Percentiles rank a stretch among this genome's conserved stretches.
Evolutionary conservation across 202 grass and related monocot species (phyloP).

Genomic region (Eragrostis tef): DNA sequence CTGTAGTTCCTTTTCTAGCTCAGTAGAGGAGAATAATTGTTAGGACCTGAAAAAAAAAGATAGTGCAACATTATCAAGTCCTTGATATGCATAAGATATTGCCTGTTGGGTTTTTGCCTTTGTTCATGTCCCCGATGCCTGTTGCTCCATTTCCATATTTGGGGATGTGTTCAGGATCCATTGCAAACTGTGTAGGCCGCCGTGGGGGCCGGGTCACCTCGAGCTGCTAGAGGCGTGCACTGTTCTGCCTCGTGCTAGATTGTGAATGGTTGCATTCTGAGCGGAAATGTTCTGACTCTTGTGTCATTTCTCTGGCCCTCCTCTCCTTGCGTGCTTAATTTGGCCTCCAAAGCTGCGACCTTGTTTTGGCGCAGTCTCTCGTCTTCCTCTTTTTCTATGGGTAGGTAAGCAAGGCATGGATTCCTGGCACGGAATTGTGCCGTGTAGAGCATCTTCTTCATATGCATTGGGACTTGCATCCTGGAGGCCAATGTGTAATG

Average conservation of each 20-base stretch:
- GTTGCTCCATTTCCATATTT: conserved; percentile 45
- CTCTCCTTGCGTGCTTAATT: conserved; percentile 45
- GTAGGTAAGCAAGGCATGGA: conserved; percentile 41
- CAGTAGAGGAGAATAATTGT: conserved; percentile 41
- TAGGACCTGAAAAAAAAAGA: conserved; percentile 40
- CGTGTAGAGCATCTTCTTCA: conserved; percentile 46
- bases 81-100: conserved; percentile 46
- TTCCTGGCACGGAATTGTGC: conserved; percentile 41
- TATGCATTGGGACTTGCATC: conserved; percentile 64
- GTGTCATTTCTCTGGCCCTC: conserved; percentile 17
- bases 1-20: not conserved
- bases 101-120: conserved; percentile 39
- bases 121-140: conserved; percentile 50
- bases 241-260: conserved; percentile 43
- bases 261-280: conserved; percentile 1
- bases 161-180: conserved; percentile 48
- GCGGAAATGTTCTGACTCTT: conserved; percentile 54
- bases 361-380: conserved; percentile 14
- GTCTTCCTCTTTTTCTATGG: conserved; percentile 34
- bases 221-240: conserved; percentile 44
- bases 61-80: conserved; percentile 38
- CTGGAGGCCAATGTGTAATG: conserved; percentile 53
- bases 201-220: conserved; percentile 48
- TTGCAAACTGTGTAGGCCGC: not conserved
- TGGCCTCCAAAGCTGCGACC: conserved; percentile 36